Evolutionary conservation across 495 filamentous ascomycete genomes (phyloP), one percentile per base, ranked within the genome.

Genomic region (Xylaria flabelliformis): DNA sequence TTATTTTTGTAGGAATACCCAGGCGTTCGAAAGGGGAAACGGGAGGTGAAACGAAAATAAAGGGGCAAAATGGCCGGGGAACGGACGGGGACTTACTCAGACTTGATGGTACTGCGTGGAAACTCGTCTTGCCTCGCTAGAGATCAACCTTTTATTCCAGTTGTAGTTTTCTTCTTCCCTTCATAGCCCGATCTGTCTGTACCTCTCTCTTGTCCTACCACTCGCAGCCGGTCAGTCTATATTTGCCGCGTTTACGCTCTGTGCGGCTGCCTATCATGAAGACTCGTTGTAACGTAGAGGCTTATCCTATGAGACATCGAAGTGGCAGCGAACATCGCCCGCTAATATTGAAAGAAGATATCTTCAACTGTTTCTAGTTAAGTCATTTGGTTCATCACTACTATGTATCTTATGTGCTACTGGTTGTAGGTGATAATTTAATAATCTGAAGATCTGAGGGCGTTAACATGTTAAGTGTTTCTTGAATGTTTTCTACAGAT

Each of bases 11-110:
- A 36, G 62, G 61, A 71, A 72, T 66, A 72, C 58, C 70, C 69
- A 71, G 69, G 69, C 69, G 69, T 71, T 64, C 32, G 58, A 36
- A 42, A n/a, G 44, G 58, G 67, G 48, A 32, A 64, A 63, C 9
- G 56, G 42, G 19, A 63, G 44, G 67, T 12, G 13, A 32, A 36
- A 7, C 39, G 4, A 61, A 59, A 69, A 56, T 24, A 56, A 39
- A 39, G 58, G 42, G 32, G 55, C 24, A 59, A 34, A 59, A 58
- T 50, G 41, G 42, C 29, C 24, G 17, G 24, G 53, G 51, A 46
- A 58, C 32, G 13, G 34, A 26, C 32, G 6, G 36, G 34, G 39
- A 21, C 12, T 39, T 32, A 44, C 51, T 15, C 9, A n/a, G 64
- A 64, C 3, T 44, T 19, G 39, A 42, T 64, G 24, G 62, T 64